Evolutionary conservation across 495 filamentous ascomycete genomes (phyloP).

Genomic region (Tuber magnatum): DNA sequence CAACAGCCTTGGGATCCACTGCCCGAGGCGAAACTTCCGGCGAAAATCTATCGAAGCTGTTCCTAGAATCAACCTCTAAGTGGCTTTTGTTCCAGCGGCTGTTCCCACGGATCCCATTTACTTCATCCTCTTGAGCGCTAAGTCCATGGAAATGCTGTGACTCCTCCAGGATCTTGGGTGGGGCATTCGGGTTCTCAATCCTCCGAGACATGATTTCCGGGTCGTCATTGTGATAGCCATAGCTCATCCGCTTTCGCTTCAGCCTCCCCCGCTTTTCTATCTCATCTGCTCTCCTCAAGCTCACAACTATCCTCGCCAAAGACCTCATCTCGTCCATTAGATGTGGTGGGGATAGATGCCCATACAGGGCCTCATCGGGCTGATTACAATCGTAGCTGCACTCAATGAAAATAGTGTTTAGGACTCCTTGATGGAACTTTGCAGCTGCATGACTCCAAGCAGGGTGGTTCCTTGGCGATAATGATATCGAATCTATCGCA

Average conservation of each 20-base stretch:
- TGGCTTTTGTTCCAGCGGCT: constrained; percentile 4
- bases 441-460: constrained; percentile 83
- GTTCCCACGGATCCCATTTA: not conserved
- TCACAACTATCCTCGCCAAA: constrained; percentile 60
- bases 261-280: constrained; percentile 28
- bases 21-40: constrained; percentile 13
- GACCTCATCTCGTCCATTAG: constrained; percentile 66
- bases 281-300: constrained; percentile 40
- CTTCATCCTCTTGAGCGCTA: constrained; percentile 1
- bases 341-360: constrained; percentile 78
- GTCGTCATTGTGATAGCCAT: constrained; percentile 32
- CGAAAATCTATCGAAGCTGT: constrained; percentile 13
- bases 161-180: constrained; percentile 2
- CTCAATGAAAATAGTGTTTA: constrained; percentile 85
- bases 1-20: constrained; percentile 23
- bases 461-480: constrained; percentile 65
- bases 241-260: constrained; percentile 39
- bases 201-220: constrained; percentile 16
- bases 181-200: constrained; percentile 6
- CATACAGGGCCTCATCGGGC: constrained; percentile 68
- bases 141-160: constrained; percentile 3
- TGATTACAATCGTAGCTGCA: constrained; percentile 80
- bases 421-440: constrained; percentile 60
- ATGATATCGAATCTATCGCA: constrained; percentile 59
- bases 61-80: constrained; percentile 11